Base-by-base conservation (phyloP, 805 yeast genomes). In the Wickerhamiella occidentalis region DNA sequence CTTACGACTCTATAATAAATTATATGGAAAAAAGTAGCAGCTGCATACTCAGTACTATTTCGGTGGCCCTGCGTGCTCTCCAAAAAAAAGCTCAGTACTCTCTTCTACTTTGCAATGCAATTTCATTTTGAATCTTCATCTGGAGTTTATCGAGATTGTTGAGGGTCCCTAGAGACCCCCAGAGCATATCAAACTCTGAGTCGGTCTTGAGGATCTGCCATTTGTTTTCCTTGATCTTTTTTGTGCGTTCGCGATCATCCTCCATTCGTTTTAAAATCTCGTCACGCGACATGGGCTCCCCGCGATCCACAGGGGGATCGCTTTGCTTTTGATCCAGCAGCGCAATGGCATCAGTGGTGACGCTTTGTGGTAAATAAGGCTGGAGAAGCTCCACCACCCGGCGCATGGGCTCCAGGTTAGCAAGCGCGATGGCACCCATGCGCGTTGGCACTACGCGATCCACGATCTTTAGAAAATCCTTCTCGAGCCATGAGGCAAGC, bases 171-270 rank as follows among this genome's bases (percentile, higher is more conserved):
- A 54, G 61, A 15, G 58, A 57, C 22, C 52, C 52, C 79, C 78
- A 68, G 45, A 70, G 51, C 56, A 63, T 54, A 53, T 73, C 74
- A 70, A 80, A 71, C 69, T 80, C 75, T 12, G 63, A 63, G 0
- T 73, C 69, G 3, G 38, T 33, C 51, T 84, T 64, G 25, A 55
- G 58, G 0, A 82, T 78, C 8, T 79, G 73, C 95, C 96, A 86
- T 19, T 79, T 69, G 9, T 74, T 76, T 58, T 90, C 96, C 57
- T 88, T 86, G 12, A 82, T 75, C 55, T 84, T 74, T 61, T 90
- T 90, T 59, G 85, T 41, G 38, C 95, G 70, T 62, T 90, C 98
- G 56, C 98, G 70, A 62, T 90, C 97, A 54, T 82, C 88, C 61
- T 90, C 96, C 80, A 90, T 86, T 52, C 97, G 69, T 33, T 77